phyloP scores from a whole-genome alignment of 345 rosid species.

The Citrus reticulata region DNA sequence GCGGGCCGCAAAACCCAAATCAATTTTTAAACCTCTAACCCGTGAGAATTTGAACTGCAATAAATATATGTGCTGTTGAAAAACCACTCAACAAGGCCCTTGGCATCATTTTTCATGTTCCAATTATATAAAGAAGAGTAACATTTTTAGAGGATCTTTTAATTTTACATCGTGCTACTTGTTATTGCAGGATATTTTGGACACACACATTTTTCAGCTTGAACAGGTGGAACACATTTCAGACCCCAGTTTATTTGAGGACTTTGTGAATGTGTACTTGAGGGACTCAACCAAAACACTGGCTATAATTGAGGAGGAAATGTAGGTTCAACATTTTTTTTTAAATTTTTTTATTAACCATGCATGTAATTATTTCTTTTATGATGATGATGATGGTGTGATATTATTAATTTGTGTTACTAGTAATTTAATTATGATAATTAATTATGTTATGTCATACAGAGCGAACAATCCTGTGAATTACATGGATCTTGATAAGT shows the following conservation, averaged over 20 bases:
- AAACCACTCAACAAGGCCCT: too few species aligned
- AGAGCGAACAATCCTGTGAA: conserved; percentile 20
- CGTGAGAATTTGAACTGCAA: too few species aligned
- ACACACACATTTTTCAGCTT: conserved; percentile 20
- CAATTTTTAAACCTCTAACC: too few species aligned
- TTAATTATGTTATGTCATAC: too few species aligned
- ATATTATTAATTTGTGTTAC: too few species aligned
- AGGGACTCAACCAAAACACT: conserved; percentile 18
- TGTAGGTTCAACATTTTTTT: conserved; percentile 20
- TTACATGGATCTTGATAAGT: neutral
- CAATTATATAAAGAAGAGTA: too few species aligned
- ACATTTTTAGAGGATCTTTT: too few species aligned
- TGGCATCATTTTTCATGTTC: too few species aligned
- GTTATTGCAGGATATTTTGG: conserved; percentile 27
- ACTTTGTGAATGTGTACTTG: conserved; percentile 20
- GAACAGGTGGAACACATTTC: conserved; percentile 21
- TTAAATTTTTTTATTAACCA: neutral
- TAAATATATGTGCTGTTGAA: too few species aligned
- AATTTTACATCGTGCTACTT: too few species aligned
- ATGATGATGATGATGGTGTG: too few species aligned
- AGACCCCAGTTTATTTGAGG: conserved; percentile 29
- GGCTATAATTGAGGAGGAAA: neutral
- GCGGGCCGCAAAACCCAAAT: too few species aligned
- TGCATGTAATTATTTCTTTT: neutral
- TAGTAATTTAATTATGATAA: neutral